These are phyloP conservation scores for Dendrobium nobile DNA, from an alignment of 106 monocot species.

Conservation along the genomic window DNA sequence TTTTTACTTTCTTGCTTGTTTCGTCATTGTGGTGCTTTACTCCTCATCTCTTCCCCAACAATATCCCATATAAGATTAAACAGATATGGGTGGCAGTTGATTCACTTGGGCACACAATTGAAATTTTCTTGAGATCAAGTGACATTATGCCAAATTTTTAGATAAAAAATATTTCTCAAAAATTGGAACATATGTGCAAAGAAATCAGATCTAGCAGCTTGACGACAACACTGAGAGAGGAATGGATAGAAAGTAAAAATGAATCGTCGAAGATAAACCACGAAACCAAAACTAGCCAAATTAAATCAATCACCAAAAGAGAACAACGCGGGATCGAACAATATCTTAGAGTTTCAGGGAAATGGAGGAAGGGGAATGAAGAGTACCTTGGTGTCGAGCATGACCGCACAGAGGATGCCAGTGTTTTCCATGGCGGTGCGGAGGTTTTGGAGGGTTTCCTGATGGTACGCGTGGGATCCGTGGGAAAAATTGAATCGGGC, in stretches of 20 bases:
- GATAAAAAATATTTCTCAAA: too few species aligned
- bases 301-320: not conserved
- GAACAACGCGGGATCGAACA: not conserved
- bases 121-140: too few species aligned
- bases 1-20: too few species aligned
- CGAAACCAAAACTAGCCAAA: too few species aligned
- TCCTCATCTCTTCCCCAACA: too few species aligned
- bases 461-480: slow-evolving; percentile 48
- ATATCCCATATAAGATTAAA: too few species aligned
- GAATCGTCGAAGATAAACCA: not conserved
- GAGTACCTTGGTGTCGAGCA: slow-evolving; percentile 24
- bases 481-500: slow-evolving; percentile 61
- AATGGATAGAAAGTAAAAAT: not conserved
- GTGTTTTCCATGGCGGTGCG: slow-evolving; percentile 19
- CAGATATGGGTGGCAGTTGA: too few species aligned
- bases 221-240: not conserved
- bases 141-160: too few species aligned
- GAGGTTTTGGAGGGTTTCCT: slow-evolving; percentile 28
- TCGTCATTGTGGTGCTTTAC: too few species aligned
- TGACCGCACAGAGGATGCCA: slow-evolving; percentile 18
- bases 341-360: not conserved
- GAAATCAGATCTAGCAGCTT: not conserved
- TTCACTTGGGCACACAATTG: too few species aligned
- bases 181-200: too few species aligned
- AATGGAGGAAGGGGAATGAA: not conserved